These are phyloP conservation scores for Eimeria falciformis DNA, from an alignment of 169 alveolate genomes.

Conservation along the genomic window DNA sequence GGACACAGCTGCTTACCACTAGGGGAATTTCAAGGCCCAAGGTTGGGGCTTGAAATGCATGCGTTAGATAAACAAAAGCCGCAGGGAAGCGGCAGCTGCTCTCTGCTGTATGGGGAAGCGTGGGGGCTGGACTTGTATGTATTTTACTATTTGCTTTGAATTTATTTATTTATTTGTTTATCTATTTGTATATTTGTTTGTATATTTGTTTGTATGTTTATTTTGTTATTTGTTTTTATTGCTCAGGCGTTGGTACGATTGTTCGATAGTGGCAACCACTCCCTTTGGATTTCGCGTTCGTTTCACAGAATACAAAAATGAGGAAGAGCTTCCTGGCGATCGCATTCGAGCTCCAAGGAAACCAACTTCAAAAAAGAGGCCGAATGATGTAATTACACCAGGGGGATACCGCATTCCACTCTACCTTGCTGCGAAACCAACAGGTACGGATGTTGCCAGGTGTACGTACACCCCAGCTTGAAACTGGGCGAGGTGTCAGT, in stretches of 20 bases:
- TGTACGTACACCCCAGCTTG: not conserved
- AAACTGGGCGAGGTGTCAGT: not conserved
- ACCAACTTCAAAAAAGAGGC: constrained; percentile 42
- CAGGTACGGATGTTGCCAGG: constrained; percentile 59
- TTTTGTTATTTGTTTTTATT: not conserved
- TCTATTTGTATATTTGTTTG: not conserved
- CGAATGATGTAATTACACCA: constrained; percentile 78
- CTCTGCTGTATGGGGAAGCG: not conserved
- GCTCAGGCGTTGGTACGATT: constrained; percentile 79
- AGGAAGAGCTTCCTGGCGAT: constrained; percentile 77
- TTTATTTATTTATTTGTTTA: not conserved
- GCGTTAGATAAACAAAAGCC: too few species aligned
- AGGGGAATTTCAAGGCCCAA: too few species aligned
- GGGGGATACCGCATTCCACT: constrained; percentile 80
- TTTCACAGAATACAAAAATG: constrained; percentile 76
- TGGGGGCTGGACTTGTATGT: too few species aligned
- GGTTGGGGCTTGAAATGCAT: too few species aligned
- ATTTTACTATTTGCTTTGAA: too few species aligned
- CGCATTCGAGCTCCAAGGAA: constrained; percentile 69
- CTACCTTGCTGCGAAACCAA: constrained; percentile 77
- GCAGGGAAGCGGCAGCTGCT: not conserved
- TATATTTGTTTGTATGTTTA: not conserved
- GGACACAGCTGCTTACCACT: too few species aligned
- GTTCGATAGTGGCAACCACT: constrained; percentile 73
- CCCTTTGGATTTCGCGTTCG: constrained; percentile 76